Evolutionary conservation across 148 eudicot genomes (phyloP).

Genomic region (Rhododendron griersonianum): DNA sequence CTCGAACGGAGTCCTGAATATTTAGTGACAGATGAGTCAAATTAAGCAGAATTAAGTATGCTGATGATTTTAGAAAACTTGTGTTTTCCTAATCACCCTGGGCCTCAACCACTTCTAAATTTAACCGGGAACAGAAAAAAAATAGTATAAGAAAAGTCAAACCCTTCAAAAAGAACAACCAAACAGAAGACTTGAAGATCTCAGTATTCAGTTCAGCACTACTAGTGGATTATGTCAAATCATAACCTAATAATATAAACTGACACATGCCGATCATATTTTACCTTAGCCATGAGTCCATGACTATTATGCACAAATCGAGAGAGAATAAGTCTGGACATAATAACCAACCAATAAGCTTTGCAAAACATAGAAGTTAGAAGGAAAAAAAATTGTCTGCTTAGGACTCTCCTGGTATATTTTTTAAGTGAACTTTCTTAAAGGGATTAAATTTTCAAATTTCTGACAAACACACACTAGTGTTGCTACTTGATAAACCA

Average conservation of each 20-base stretch:
- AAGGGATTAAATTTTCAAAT: conserved; percentile 2
- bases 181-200: neutral
- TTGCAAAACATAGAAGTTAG: neutral
- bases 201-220: neutral
- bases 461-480: neutral
- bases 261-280: neutral
- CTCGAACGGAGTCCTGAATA: neutral
- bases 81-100: neutral
- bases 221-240: neutral
- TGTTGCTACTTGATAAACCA: neutral
- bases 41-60: neutral
- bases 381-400: neutral
- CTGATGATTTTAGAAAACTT: neutral
- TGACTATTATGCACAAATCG: neutral
- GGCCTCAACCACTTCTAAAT: neutral
- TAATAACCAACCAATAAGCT: neutral
- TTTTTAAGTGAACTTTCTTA: neutral
- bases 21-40: neutral
- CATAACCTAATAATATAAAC: neutral
- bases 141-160: neutral
- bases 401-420: neutral
- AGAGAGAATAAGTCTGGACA: neutral
- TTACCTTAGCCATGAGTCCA: neutral
- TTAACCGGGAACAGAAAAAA: neutral
- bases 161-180: neutral